phyloP scores from a whole-genome alignment of 768 basidiomycete genomes.

The Lactarius akahatsu region DNA sequence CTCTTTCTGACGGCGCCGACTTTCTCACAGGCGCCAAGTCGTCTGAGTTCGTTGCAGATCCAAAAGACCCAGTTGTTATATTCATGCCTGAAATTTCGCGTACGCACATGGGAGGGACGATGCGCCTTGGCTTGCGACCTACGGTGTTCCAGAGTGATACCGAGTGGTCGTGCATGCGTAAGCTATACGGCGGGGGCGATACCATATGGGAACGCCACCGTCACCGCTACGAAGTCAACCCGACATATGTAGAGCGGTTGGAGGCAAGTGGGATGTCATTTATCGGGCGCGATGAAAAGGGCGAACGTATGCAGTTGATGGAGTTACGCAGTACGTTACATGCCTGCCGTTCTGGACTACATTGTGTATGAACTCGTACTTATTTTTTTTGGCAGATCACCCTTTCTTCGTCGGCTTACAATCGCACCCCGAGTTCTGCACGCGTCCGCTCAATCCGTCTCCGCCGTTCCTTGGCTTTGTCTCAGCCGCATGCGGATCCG shows the following conservation, averaged over 20 bases:
- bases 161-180: constrained; percentile 72
- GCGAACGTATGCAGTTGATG: constrained; percentile 95
- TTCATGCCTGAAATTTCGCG: constrained; percentile 99
- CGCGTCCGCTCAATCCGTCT: constrained; percentile 94
- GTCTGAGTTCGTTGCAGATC: constrained; percentile 66
- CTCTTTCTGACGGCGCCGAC: constrained; percentile 16
- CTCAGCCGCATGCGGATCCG: constrained; percentile 62
- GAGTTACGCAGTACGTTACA: constrained; percentile 71
- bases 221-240: constrained; percentile 96
- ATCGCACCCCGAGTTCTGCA: constrained; percentile 98
- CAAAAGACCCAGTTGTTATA: constrained; percentile 74
- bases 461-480: constrained; percentile 97
- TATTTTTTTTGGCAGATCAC: constrained; percentile 57
- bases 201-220: constrained; percentile 96
- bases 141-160: constrained; percentile 80
- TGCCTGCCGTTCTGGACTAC: not conserved
- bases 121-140: constrained; percentile 97
- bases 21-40: constrained; percentile 71
- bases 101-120: constrained; percentile 99
- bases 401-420: constrained; percentile 93
- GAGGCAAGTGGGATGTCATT: constrained; percentile 72
- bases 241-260: constrained; percentile 72
- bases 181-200: constrained; percentile 77
- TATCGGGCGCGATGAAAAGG: constrained; percentile 89
- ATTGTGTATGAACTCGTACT: not conserved